Conservation (phyloP, 2,329 filamentous ascomycete genomes). For the Tolypocladium sp. region DNA sequence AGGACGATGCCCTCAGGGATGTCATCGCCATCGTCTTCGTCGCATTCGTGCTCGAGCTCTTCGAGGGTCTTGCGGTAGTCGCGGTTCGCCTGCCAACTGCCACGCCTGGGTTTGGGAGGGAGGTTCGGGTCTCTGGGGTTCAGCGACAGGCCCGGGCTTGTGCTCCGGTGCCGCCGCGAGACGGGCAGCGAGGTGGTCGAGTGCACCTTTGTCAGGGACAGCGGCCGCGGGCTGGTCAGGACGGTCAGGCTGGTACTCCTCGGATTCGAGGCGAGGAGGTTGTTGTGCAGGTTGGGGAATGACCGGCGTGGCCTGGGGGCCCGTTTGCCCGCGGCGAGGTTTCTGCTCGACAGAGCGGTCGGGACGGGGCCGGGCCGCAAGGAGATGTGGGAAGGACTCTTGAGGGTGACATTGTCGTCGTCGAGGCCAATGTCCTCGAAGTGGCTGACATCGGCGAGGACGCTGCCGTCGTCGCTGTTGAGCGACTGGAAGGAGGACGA, state of each 20-base stretch:
- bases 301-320: constrained; percentile 28
- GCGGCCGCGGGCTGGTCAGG: constrained; percentile 25
- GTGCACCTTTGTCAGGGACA: constrained; percentile 14
- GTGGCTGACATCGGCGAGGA: constrained; percentile 65
- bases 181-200: constrained; percentile 28
- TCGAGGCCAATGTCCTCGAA: constrained; percentile 92
- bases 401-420: constrained; percentile 45
- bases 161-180: constrained; percentile 36
- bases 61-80: constrained; percentile 54
- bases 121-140: constrained; percentile 33
- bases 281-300: constrained; percentile 35
- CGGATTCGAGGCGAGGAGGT: constrained; percentile 37
- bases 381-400: constrained; percentile 34
- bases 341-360: constrained; percentile 18
- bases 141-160: constrained; percentile 39
- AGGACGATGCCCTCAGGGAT: constrained; percentile 72
- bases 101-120: constrained; percentile 37
- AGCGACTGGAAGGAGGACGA: constrained; percentile 81
- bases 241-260: constrained; percentile 37
- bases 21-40: constrained; percentile 67
- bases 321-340: constrained; percentile 19
- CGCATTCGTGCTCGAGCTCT: constrained; percentile 67
- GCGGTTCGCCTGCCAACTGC: constrained; percentile 62
- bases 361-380: constrained; percentile 20
- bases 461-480: constrained; percentile 62